phyloP scores from a whole-genome alignment of 176 grass and related monocot species.

The Poa pratensis region DNA sequence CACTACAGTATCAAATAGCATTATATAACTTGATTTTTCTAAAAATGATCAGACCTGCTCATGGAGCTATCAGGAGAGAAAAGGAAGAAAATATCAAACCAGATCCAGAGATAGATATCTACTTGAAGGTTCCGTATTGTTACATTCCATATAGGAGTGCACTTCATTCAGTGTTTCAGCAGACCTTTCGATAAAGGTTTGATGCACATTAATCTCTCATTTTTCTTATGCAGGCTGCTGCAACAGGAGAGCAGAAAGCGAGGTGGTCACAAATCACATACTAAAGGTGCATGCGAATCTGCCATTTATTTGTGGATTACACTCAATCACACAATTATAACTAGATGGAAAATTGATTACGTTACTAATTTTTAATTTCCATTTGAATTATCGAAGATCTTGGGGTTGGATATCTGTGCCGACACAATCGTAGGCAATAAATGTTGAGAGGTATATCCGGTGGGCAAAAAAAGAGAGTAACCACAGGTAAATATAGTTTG shows the following conservation, averaged over 20 bases:
- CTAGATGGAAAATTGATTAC: no score
- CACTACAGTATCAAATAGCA: not conserved
- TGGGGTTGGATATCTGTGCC: slow-evolving; percentile 82
- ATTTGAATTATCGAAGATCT: slow-evolving; percentile 48
- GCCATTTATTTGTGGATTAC: slow-evolving; percentile 1
- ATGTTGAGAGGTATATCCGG: slow-evolving; percentile 88
- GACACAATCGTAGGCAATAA: slow-evolving; percentile 79
- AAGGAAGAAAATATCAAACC: slow-evolving; percentile 79
- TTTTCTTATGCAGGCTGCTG: slow-evolving; percentile 57
- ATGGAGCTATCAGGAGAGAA: slow-evolving; percentile 75
- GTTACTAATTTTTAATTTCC: slow-evolving; percentile 21
- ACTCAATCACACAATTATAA: not conserved
- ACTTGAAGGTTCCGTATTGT: slow-evolving; percentile 66
- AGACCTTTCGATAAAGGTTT: not conserved
- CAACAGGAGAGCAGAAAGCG: slow-evolving; percentile 76
- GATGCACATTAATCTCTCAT: not conserved
- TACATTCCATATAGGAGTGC: not conserved
- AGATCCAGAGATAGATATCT: slow-evolving; percentile 78
- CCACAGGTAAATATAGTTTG: slow-evolving; percentile 67
- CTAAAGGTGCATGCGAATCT: slow-evolving; percentile 56
- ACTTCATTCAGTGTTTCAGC: not conserved
- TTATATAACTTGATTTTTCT: slow-evolving; percentile 25
- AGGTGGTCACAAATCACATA: slow-evolving; percentile 80
- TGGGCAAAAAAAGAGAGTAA: slow-evolving; percentile 90
- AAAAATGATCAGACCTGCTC: slow-evolving; percentile 55